Base-by-base conservation (phyloP, 202 grass and related monocot species). In the Panicum virgatum region DNA sequence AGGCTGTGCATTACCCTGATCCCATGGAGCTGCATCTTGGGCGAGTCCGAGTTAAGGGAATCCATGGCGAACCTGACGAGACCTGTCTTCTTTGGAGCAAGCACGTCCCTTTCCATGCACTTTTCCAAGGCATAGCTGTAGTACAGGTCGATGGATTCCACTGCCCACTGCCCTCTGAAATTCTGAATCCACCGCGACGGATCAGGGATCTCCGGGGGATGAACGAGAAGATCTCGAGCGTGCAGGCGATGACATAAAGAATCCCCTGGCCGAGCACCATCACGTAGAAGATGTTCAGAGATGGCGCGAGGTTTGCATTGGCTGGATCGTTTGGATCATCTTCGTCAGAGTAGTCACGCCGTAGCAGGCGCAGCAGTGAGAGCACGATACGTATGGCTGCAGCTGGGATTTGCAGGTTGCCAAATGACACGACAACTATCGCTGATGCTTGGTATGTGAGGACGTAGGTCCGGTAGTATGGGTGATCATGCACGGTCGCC, bases 251-350 rank as follows among this genome's bases (percentile, higher is more conserved):
- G 3, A 27, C 0, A 6, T 86, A 86, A 6, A 86, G 51, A 0
- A 8, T 6, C 27, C 84, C 84, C 69, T 86, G 84, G 23, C 6
- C 62, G 30, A 86, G 5, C 30, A 86, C 84, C 63, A 81, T 76
- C 3, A 1, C 4, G 0, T 86, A 86, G 60, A 80, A 86, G 27
- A 86, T 59, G 9, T 48, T 0, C 2, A 66, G 68, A 13, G 84
- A 59, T 26, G 48, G 7, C 3, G 8, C 9, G 0, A 79, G 77
- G n/a, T 67, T 79, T 26, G 0, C 2, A 0, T 1, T 12, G 0
- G 0, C 0, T 8, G 13, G n/a, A 15, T 32, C 20, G 36, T 0
- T 1, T 0, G 1, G 0, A 6, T 12, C 12, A 25, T 2, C 29
- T 30, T 30, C 29, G 11, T 42, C 8, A 22, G 0, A 0, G 22